Conservation (phyloP, 371 early-diverging fungal genomes). For the Mucor circinelloides region DNA sequence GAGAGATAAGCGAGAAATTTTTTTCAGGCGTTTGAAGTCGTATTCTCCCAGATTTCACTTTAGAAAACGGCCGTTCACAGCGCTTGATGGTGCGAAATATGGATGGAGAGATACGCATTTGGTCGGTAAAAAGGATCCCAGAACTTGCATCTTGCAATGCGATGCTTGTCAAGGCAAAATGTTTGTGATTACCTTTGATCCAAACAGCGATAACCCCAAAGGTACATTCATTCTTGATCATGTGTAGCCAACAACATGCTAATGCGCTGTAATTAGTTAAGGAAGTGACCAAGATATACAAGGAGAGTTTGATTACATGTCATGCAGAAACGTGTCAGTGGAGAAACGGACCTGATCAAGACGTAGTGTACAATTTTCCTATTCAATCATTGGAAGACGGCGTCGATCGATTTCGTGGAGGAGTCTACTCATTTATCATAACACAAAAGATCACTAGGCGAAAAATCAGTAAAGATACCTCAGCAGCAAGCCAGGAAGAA, state of each 20-base stretch:
- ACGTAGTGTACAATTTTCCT: constrained; percentile 2
- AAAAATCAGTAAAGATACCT: neutral
- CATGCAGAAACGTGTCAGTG: constrained; percentile 16
- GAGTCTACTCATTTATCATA: neutral
- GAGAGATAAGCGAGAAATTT: neutral
- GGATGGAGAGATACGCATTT: constrained; percentile 16
- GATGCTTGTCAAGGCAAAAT: constrained; percentile 9
- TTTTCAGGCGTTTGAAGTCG: constrained; percentile 16
- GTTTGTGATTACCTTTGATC: constrained; percentile 9
- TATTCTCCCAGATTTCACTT: constrained; percentile 2
- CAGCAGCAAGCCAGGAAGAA: neutral
- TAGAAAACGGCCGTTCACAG: constrained; percentile 13
- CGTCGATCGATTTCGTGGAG: neutral
- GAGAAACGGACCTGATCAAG: constrained; percentile 4
- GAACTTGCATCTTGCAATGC: constrained; percentile 10
- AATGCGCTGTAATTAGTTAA: neutral
- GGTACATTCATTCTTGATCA: neutral
- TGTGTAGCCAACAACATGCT: neutral
- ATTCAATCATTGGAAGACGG: constrained; percentile 4
- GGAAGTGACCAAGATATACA: constrained; percentile 8
- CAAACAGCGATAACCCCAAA: neutral
- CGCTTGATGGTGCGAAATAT: constrained; percentile 17
- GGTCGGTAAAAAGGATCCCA: neutral
- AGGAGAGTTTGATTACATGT: constrained; percentile 2
- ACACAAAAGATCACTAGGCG: neutral